These are phyloP conservation scores for Paecilomyces sp. DNA, from an alignment of 2,329 filamentous ascomycete genomes.

Conservation along the genomic window DNA sequence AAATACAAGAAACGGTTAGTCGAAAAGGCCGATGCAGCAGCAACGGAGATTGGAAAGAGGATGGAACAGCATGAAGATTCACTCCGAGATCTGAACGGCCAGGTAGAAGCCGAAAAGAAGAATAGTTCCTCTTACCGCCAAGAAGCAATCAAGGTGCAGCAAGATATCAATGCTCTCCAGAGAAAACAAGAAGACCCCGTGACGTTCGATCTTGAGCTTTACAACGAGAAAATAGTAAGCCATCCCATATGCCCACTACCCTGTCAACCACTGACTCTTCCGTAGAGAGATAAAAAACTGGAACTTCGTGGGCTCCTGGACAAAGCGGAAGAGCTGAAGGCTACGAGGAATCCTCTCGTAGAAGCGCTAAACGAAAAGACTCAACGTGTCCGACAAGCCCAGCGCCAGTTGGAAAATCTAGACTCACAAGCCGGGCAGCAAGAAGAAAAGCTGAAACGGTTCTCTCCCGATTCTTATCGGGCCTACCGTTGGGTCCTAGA, in stretches of 20 bases:
- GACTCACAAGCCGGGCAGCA: conserved; percentile 71
- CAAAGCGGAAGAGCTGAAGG: conserved; percentile 36
- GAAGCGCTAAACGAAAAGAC: conserved; percentile 28
- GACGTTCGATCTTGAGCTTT: conserved; percentile 62
- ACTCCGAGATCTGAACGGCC: conserved; percentile 28
- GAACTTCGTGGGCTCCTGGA: conserved; percentile 26
- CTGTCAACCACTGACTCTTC: conserved; percentile 16
- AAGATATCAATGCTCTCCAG: conserved; percentile 57
- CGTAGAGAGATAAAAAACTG: conserved; percentile 50
- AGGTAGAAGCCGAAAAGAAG: conserved; percentile 47
- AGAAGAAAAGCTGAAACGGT: conserved; percentile 54
- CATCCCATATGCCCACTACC: background rate
- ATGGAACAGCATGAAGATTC: conserved; percentile 32
- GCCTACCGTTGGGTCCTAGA: conserved; percentile 79
- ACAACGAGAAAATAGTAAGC: conserved; percentile 66
- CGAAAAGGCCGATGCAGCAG: conserved; percentile 45
- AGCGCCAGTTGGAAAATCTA: conserved; percentile 51
- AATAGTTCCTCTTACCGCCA: conserved; percentile 45
- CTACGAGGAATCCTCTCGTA: conserved; percentile 23
- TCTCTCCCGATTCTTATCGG: conserved; percentile 56
- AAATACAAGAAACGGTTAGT: conserved; percentile 49
- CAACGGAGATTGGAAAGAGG: conserved; percentile 32
- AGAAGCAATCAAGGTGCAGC: conserved; percentile 45
- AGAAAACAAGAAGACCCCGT: conserved; percentile 56
- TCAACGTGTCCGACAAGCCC: conserved; percentile 31